Conservation (phyloP, 2,329 filamentous ascomycete genomes). For the Colletotrichum tanaceti region DNA sequence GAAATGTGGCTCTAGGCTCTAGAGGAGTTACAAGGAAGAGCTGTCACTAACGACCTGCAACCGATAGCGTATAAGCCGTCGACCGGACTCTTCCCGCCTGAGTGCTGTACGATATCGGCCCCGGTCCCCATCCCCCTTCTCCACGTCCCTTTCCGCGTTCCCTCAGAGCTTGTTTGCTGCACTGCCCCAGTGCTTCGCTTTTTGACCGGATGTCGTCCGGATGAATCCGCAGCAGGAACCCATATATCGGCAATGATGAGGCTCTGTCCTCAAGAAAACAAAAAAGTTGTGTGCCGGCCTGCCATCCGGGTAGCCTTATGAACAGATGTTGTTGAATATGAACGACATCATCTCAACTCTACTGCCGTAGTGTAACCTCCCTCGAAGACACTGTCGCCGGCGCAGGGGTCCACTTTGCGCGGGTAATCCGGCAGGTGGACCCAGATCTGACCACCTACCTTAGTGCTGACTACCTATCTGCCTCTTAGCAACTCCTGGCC, state of each 20-base stretch:
- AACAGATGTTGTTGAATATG: neutral
- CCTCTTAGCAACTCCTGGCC: neutral
- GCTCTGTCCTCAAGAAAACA: neutral
- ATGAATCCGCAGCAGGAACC: neutral
- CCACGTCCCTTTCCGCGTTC: no score
- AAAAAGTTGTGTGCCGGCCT: neutral
- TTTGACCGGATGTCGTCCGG: no score
- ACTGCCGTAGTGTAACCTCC: neutral
- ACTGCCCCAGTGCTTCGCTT: neutral
- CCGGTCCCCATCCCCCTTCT: no score
- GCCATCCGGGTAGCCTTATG: neutral
- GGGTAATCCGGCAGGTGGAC: neutral
- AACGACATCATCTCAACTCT: neutral
- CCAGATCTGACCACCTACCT: no score
- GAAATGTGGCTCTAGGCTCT: no score
- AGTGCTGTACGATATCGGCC: no score
- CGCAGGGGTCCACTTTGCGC: slow-evolving; percentile 1
- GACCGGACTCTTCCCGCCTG: no score
- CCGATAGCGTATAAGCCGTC: no score
- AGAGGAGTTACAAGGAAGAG: neutral
- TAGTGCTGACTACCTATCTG: slow-evolving; percentile 1
- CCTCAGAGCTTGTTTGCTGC: no score
- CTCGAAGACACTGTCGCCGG: neutral
- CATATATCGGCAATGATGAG: neutral
- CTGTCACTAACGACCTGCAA: neutral